Evolutionary conservation across 2,329 filamentous ascomycete species (phyloP), one percentile per base, ranked within the genome.

Genomic region (Alternaria dauci): DNA sequence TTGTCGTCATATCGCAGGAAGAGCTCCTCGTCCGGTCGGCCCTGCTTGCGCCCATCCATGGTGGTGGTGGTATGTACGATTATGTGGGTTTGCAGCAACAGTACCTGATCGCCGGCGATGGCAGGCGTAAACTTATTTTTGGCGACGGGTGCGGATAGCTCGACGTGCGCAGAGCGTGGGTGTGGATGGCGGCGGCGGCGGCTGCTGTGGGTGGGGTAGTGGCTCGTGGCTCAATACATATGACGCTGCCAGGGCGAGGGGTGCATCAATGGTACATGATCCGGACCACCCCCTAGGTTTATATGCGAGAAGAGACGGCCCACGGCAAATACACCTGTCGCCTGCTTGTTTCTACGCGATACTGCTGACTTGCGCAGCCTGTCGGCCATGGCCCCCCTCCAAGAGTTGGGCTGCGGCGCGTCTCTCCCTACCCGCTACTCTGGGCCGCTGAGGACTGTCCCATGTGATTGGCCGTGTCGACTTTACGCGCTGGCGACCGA

Each of bases 21-120:
- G 82, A 96, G 90, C 84, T 94, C 92, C 79, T 93, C 90, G 30
- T 93, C 90, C 26, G 90, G 87, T 69, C 89, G 83, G 71, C 90
- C 89, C 74, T 89, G 88, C 70, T 80, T 83, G 73, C 80, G 73
- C 76, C 76, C 78, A 76, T 85, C 84, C 78, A 79, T 79, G 57
- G 60, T 58, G 32, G 60, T 58, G 28, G 38, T 20, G n/a, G 38
- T 8, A 44, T 28, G 46, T 52, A 41, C 39, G 58, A 25, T 52
- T 48, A 44, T 55, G 57, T 51, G 42, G 46, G 23, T 59, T 52
- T 53, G 25, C 53, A 51, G 50, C 52, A 57, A 50, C 52, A 23
- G 66, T 48, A 54, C 62, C 58, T 63, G 57, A 67, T 70, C 63
- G 67, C 57, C 69, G 56, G 69, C 66, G 65, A 68, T 63, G 66